A percentile compares a stretch with the other conserved stretches of the same genome.
Evolutionary conservation across 495 filamentous ascomycete species (phyloP).

Genomic region (Tuber umbilicatum): DNA sequence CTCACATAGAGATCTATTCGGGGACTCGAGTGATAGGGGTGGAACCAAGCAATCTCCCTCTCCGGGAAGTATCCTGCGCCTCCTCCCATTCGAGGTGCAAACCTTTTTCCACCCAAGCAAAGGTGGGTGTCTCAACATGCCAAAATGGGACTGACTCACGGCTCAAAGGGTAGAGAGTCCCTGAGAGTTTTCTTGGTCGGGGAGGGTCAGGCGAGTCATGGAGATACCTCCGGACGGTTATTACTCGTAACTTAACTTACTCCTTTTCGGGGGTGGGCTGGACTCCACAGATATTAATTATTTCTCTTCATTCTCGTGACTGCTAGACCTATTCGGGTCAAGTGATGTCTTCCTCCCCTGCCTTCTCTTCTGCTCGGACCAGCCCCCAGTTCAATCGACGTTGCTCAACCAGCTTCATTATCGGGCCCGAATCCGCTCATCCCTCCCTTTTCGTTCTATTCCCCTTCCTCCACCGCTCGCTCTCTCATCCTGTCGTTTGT

Average conservation of each 20-base stretch:
- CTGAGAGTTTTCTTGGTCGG: neutral
- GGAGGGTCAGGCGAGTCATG: neutral
- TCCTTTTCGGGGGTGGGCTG: neutral
- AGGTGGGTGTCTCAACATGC: neutral
- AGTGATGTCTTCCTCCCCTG: neutral
- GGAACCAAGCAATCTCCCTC: neutral
- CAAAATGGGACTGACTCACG: neutral
- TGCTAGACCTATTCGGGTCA: constrained; percentile 4
- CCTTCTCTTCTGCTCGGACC: neutral
- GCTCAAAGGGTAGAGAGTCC: neutral
- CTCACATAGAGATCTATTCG: neutral
- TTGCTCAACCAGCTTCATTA: neutral
- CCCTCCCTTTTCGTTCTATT: constrained; percentile 1
- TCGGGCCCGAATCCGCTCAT: neutral
- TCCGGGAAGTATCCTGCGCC: neutral
- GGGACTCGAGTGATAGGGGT: neutral
- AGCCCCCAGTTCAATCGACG: neutral
- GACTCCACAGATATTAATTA: neutral
- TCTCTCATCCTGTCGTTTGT: neutral
- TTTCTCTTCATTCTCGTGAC: neutral
- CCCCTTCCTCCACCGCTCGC: neutral
- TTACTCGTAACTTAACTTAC: neutral
- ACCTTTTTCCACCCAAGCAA: neutral
- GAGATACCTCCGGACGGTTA: neutral
- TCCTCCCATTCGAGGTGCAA: neutral